Conservation (phyloP, 148 eudicot species). For the Heliosperma pusillum region DNA sequence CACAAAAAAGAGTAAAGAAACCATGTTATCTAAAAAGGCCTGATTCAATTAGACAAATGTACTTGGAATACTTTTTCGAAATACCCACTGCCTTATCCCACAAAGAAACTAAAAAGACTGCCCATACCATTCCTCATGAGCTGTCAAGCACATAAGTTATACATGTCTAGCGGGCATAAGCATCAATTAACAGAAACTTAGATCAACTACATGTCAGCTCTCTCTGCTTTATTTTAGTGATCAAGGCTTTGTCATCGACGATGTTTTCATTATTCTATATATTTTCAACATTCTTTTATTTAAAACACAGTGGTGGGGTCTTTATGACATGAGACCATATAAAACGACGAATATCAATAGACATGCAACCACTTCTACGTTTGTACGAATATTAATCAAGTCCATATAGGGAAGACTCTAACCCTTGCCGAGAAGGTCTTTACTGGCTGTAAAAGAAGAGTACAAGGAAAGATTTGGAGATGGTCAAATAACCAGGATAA, state of each 20-base stretch:
- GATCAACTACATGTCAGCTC: background rate
- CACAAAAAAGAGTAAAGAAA: no score
- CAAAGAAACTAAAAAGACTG: background rate
- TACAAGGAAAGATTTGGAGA: background rate
- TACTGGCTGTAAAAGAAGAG: background rate
- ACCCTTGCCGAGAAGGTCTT: background rate
- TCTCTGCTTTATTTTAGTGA: background rate
- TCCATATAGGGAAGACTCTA: background rate
- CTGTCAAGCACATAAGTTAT: background rate
- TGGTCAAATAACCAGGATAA: background rate
- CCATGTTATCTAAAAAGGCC: background rate
- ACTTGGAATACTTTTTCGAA: background rate
- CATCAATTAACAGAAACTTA: background rate
- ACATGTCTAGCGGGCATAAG: background rate
- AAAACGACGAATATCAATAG: background rate
- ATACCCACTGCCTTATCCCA: background rate
- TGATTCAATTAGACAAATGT: background rate
- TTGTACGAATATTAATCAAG: background rate
- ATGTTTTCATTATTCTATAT: background rate
- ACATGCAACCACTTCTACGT: background rate
- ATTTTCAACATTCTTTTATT: background rate
- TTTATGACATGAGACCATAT: background rate
- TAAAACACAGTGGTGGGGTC: background rate
- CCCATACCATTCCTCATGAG: background rate
- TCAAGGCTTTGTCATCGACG: background rate